These are phyloP conservation scores for Primulina eburnea DNA, from an alignment of 257 asterid species.

Conservation along the genomic window DNA sequence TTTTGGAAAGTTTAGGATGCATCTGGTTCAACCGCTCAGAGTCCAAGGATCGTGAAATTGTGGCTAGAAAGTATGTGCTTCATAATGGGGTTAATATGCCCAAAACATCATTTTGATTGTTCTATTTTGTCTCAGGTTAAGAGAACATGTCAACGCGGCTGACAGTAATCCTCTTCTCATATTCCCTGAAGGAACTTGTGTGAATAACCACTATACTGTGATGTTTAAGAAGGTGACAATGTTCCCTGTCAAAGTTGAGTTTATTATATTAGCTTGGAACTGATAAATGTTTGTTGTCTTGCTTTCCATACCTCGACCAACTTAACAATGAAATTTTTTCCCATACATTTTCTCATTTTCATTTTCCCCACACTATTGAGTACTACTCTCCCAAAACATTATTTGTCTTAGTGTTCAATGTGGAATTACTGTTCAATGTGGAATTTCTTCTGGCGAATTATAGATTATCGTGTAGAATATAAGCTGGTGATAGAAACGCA, in stretches of 20 bases:
- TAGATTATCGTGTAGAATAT: neutral
- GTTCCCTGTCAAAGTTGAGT: conserved; percentile 1
- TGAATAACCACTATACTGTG: conserved; percentile 90
- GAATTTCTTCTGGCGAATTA: neutral
- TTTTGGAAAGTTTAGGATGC: conserved; percentile 93
- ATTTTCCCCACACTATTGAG: neutral
- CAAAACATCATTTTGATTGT: conserved; percentile 18
- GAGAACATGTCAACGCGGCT: conserved; percentile 84
- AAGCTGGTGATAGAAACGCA: neutral
- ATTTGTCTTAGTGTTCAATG: neutral
- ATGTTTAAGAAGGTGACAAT: conserved; percentile 90
- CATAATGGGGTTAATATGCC: conserved; percentile 17
- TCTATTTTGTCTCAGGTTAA: conserved; percentile 53
- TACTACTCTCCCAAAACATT: neutral
- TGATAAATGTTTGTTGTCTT: neutral
- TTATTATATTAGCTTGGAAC: neutral
- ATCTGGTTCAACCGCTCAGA: conserved; percentile 99
- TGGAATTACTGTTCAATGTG: neutral
- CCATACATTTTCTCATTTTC: neutral
- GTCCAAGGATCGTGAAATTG: conserved; percentile 94
- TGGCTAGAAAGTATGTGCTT: conserved; percentile 73
- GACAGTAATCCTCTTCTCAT: conserved; percentile 97
- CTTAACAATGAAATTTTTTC: neutral
- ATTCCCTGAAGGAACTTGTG: conserved; percentile 99
- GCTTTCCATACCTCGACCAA: conserved; percentile 31